phyloP scores from a whole-genome alignment of 805 yeast species.

The Starmerella khaoyaiensis region DNA sequence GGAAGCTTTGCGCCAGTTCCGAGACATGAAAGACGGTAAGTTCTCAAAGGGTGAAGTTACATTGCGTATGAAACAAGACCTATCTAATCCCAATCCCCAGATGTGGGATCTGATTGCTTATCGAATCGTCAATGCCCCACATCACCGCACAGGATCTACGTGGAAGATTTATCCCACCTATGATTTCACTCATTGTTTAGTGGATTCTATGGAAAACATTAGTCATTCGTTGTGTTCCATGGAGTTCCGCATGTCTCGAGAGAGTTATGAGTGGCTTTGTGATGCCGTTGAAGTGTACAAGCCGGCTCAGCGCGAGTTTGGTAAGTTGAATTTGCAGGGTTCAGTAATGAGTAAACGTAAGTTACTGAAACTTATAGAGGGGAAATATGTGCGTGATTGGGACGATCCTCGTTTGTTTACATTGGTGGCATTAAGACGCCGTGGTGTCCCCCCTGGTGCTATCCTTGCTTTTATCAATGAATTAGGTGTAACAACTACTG shows the following conservation, averaged over 20 bases:
- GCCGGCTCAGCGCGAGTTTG: constrained; percentile 98
- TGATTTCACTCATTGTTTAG: constrained; percentile 97
- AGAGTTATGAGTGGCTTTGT: constrained; percentile 96
- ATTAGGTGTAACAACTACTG: constrained; percentile 89
- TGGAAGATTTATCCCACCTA: constrained; percentile 99
- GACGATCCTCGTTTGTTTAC: constrained; percentile 96
- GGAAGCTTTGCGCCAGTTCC: constrained; percentile 64
- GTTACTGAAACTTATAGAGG: constrained; percentile 82
- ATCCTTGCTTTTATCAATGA: constrained; percentile 85
- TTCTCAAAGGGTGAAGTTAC: constrained; percentile 87
- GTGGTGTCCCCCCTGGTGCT: constrained; percentile 99
- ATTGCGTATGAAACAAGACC: constrained; percentile 92
- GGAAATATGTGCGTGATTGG: constrained; percentile 81
- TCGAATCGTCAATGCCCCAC: constrained; percentile 81
- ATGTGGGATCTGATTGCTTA: constrained; percentile 99
- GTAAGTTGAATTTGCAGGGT: constrained; percentile 89
- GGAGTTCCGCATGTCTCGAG: constrained; percentile 83
- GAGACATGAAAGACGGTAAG: constrained; percentile 82
- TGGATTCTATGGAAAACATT: constrained; percentile 92
- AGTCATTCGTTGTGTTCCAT: constrained; percentile 94
- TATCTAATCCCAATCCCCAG: constrained; percentile 84
- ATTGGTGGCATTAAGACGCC: constrained; percentile 82
- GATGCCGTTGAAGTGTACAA: constrained; percentile 88
- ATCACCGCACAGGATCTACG: constrained; percentile 90
- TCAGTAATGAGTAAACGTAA: constrained; percentile 91